A percentile compares a stretch with the other conserved stretches of the same genome.
phyloP scores from a whole-genome alignment of 2,329 filamentous ascomycete species.

The Sporothrix humicola region DNA sequence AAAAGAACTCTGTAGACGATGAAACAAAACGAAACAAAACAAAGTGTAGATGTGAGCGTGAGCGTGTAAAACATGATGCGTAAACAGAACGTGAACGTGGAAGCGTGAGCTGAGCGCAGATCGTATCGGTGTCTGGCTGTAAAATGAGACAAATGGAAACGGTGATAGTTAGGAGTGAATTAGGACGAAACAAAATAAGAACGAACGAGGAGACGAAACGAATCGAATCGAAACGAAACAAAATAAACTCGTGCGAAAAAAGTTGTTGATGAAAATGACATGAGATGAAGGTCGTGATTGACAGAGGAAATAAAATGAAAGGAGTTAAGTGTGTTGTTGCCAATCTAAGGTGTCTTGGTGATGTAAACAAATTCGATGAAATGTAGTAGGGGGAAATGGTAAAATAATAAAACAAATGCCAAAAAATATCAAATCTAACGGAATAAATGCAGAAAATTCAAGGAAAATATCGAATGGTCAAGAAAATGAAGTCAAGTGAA shows the following conservation, averaged over 20 bases:
- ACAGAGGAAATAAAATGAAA: neutral
- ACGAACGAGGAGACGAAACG: neutral
- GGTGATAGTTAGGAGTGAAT: neutral
- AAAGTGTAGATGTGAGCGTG: neutral
- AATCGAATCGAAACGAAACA: neutral
- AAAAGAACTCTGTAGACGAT: neutral
- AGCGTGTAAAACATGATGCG: no score
- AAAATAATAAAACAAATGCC: neutral
- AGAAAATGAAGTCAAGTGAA: neutral
- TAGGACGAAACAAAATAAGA: neutral
- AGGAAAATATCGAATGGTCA: neutral
- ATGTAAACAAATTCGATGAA: no score
- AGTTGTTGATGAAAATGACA: neutral
- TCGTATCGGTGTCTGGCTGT: neutral
- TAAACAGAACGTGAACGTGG: neutral
- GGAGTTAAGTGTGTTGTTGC: neutral
- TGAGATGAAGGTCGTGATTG: no score
- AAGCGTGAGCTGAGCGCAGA: neutral
- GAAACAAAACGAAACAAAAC: neutral
- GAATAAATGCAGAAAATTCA: neutral
- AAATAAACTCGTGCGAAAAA: neutral
- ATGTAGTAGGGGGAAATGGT: neutral
- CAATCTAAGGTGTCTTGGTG: neutral
- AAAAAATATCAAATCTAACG: neutral
- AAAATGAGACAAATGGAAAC: conserved; percentile 11